Conservation (phyloP, 768 basidiomycete genomes). For the Auricularia cornea region DNA sequence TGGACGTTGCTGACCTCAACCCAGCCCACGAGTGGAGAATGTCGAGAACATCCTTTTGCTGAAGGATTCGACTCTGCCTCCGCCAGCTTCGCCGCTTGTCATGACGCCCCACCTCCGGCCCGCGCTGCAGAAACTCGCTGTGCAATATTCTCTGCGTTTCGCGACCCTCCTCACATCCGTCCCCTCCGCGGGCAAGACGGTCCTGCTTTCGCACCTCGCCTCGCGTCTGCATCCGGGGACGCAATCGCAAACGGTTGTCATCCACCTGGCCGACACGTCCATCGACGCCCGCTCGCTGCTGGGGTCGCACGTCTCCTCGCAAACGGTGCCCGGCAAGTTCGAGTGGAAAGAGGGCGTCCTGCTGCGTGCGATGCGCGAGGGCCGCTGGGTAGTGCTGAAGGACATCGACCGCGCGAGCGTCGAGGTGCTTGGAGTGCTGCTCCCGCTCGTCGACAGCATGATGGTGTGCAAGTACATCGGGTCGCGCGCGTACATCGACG, state of each 20-base stretch:
- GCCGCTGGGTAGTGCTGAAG: conserved; percentile 87
- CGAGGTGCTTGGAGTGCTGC: conserved; percentile 82
- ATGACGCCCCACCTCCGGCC: conserved; percentile 51
- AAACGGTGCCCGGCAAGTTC: conserved; percentile 74
- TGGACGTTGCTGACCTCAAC: conserved; percentile 8
- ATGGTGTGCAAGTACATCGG: conserved; percentile 69
- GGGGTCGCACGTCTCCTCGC: conserved; percentile 87
- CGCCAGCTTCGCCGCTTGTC: conserved; percentile 39
- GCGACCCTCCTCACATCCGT: conserved; percentile 80
- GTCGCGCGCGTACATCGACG: conserved; percentile 52
- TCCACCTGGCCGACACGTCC: conserved; percentile 92
- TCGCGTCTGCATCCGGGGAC: conserved; percentile 47
- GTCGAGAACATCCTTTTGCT: conserved; percentile 62
- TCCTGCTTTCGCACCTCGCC: conserved; percentile 72
- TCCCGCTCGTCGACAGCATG: conserved; percentile 70
- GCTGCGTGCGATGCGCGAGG: conserved; percentile 80
- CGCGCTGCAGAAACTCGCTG: conserved; percentile 54
- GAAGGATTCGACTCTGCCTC: conserved; percentile 30
- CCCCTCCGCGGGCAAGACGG: conserved; percentile 82
- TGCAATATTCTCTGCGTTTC: conserved; percentile 55
- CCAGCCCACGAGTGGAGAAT: conserved; percentile 49
- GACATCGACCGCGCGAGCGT: conserved; percentile 86
- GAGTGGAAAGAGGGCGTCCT: conserved; percentile 96
- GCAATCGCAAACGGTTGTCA: conserved; percentile 65
- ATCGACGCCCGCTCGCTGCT: conserved; percentile 88